Base-by-base conservation (phyloP, 768 basidiomycete species). In the Kwoniella dendrophila region DNA sequence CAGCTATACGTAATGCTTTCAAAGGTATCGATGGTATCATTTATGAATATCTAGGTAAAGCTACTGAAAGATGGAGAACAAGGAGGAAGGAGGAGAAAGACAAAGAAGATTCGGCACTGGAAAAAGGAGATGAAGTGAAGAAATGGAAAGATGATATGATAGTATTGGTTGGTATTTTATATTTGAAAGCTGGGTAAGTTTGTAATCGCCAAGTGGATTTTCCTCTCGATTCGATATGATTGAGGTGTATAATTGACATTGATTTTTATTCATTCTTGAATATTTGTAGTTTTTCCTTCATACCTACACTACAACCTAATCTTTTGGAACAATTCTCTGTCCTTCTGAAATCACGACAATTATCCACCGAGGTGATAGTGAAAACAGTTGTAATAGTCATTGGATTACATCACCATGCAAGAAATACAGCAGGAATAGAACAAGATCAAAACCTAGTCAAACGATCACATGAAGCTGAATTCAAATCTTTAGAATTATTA, bases 11-110 rank as follows among this genome's bases (percentile, higher is more conserved):
- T 38, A 85, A 86, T 60, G 89, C 92, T 0, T 99, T 93, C 79
- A 87, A 90, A 53, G 89, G 90, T 0, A 92, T 92, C 0, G 83
- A 85, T 5, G 90, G 90, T 71, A 99, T 98, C 74, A 81, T 98
- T 63, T 85, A 85, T 29, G 87, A 83, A 14, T 85, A 89, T 26
- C 82, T 95, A 24, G 80, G 80, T 44, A 90, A 87, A 77, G 83
- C 85, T 1, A 75, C 89, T 58, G 86, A 88, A n/a, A 78, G 82
- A 40, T 87, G 72, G 70, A 60, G 68, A 33, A 47, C 55, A 5
- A 36, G 32, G 29, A 32, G 55, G 43, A 47, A 61, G 34, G 63
- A 54, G 22, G 61, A 33, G 1, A 55, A 52, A 22, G 40, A 53
- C 4, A 59, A 53, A 22, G 65, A 59, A 27, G 64, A 49, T 34